Conservation (phyloP, 352 stramenopile genomes). For the Phytophthora idaei region DNA sequence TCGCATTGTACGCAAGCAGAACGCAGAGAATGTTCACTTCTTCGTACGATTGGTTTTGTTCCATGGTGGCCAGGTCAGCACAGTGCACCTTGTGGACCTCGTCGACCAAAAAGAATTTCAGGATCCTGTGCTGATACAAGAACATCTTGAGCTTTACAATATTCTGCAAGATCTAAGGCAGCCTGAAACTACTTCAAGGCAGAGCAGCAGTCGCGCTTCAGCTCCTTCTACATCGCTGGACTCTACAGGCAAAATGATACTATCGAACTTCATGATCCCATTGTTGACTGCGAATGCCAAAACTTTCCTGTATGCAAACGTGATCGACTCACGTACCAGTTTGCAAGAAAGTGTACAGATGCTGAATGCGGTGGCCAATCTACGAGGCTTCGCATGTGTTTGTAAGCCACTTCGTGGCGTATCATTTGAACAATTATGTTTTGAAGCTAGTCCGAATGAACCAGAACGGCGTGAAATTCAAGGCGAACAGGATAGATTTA, state of each 20-base stretch:
- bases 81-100: constrained; percentile 67
- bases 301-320: constrained; percentile 70
- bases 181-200: constrained; percentile 16
- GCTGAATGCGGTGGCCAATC: constrained; percentile 63
- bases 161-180: constrained; percentile 57
- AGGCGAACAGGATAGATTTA: constrained; percentile 12
- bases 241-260: constrained; percentile 29
- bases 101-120: constrained; percentile 69
- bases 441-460: constrained; percentile 42
- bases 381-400: constrained; percentile 61
- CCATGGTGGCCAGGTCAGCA: constrained; percentile 63
- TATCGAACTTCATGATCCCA: constrained; percentile 71
- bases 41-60: constrained; percentile 77
- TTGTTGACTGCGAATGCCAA: constrained; percentile 64
- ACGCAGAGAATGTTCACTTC: constrained; percentile 66
- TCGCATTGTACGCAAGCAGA: constrained; percentile 73
- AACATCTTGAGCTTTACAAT: constrained; percentile 69
- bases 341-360: constrained; percentile 67
- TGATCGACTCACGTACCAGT: constrained; percentile 73
- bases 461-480: constrained; percentile 3
- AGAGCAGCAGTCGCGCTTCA: constrained; percentile 8
- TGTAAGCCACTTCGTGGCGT: constrained; percentile 60
- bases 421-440: constrained; percentile 54
- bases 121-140: constrained; percentile 43
- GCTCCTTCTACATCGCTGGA: not conserved